Evolutionary conservation across 78 protist species (phyloP).

Genomic region (Capsaspora owczarzaki): DNA sequence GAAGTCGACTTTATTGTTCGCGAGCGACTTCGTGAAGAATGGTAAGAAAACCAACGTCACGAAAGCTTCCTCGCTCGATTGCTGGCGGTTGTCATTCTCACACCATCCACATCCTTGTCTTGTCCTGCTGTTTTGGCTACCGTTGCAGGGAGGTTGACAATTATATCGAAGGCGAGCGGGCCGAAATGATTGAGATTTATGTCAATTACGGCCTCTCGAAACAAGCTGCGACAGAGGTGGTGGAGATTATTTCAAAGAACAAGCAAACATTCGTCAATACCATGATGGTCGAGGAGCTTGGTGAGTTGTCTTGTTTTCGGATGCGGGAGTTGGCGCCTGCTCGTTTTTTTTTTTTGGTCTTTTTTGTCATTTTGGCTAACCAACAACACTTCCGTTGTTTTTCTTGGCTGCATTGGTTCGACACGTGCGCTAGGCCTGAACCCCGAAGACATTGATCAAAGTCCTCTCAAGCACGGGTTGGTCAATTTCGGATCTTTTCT

Average conservation of each 20-base stretch:
- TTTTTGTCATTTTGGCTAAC: too few species aligned
- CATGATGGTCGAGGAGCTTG: constrained; percentile 46
- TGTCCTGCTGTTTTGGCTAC: too few species aligned
- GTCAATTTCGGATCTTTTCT: neutral
- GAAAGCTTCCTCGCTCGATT: too few species aligned
- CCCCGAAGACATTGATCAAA: constrained; percentile 1
- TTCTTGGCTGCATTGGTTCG: too few species aligned
- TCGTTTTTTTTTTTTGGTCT: too few species aligned
- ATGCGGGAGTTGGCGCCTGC: too few species aligned
- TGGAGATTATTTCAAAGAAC: constrained; percentile 6
- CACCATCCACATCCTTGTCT: too few species aligned
- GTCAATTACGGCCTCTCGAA: constrained; percentile 33
- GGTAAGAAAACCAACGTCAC: too few species aligned
- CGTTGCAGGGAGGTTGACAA: constrained; percentile 25
- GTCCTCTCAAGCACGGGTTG: neutral
- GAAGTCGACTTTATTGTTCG: constrained; percentile 39
- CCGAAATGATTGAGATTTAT: constrained; percentile 46
- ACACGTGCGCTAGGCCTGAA: too few species aligned
- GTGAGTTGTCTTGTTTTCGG: too few species aligned
- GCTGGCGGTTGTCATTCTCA: too few species aligned
- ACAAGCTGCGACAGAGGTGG: constrained; percentile 28
- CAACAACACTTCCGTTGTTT: too few species aligned
- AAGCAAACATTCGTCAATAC: neutral
- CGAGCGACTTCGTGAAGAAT: constrained; percentile 38
- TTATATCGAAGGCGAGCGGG: constrained; percentile 38